phyloP scores from a whole-genome alignment of 192 early-diverging fungal genomes.

The Coemansia sp. region DNA sequence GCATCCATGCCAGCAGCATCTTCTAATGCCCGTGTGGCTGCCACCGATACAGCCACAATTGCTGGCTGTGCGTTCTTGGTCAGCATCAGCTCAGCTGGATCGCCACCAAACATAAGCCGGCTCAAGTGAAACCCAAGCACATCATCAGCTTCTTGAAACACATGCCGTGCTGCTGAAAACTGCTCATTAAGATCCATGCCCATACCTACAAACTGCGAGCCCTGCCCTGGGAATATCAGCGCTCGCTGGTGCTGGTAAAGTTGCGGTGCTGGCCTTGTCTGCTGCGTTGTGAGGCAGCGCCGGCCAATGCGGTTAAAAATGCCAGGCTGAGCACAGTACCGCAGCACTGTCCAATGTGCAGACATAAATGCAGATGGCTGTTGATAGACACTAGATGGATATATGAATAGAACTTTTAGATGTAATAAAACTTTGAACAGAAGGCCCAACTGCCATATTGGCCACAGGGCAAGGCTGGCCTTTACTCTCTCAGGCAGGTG shows the following conservation, averaged over 20 bases:
- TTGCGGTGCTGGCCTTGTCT: slow-evolving; percentile 10
- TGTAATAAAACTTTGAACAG: no score
- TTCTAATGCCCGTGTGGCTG: slow-evolving; percentile 80
- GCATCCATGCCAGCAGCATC: slow-evolving; percentile 78
- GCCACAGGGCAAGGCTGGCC: no score
- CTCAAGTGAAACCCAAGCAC: slow-evolving; percentile 70
- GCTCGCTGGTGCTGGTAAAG: slow-evolving; percentile 46
- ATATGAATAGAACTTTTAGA: no score
- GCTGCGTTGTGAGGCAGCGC: slow-evolving; percentile 4
- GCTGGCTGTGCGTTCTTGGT: slow-evolving; percentile 88
- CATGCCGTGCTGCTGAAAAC: slow-evolving; percentile 69
- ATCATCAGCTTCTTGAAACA: slow-evolving; percentile 90
- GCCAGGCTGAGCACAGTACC: neutral
- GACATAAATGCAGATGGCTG: neutral
- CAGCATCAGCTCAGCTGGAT: slow-evolving; percentile 61
- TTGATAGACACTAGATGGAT: no score
- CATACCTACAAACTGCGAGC: slow-evolving; percentile 90
- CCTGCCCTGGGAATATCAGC: slow-evolving; percentile 63
- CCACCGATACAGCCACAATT: slow-evolving; percentile 87
- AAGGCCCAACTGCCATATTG: no score
- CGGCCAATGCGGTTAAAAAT: neutral
- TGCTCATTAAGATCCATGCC: slow-evolving; percentile 79
- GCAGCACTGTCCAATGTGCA: neutral
- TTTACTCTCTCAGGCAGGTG: no score
- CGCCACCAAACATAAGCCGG: slow-evolving; percentile 85